Conservation (phyloP, 345 rosid genomes). For the Schrenkiella parvula region DNA sequence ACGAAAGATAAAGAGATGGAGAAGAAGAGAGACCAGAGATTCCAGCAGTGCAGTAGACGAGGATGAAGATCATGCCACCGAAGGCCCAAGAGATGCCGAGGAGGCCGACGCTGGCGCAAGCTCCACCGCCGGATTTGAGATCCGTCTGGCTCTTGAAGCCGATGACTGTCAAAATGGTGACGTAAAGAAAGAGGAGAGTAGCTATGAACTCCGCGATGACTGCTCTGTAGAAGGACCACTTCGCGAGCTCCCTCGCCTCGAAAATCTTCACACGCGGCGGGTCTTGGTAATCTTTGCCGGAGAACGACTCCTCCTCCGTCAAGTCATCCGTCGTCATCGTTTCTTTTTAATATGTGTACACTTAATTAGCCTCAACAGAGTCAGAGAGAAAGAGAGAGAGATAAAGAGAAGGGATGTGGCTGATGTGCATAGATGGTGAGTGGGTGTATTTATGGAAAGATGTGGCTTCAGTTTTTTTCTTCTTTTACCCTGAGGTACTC, state of each 20-base stretch:
- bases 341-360: not conserved
- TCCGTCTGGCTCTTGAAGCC: slow-evolving; percentile 62
- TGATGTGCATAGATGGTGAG: slow-evolving; percentile 22
- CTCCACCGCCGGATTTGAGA: slow-evolving; percentile 2
- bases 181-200: slow-evolving; percentile 71
- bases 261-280: slow-evolving; percentile 73
- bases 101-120: slow-evolving; percentile 69
- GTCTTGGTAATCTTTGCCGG: slow-evolving; percentile 70
- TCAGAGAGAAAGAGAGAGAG: not conserved
- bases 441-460: slow-evolving; percentile 22
- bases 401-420: not conserved
- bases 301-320: slow-evolving; percentile 43
- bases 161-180: slow-evolving; percentile 68
- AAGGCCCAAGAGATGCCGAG: slow-evolving; percentile 89
- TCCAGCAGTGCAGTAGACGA: slow-evolving; percentile 87
- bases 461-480: slow-evolving; percentile 8
- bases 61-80: slow-evolving; percentile 82
- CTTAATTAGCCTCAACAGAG: not conserved
- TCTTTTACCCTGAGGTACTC: slow-evolving; percentile 12
- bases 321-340: slow-evolving; percentile 37
- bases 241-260: slow-evolving; percentile 48
- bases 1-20: not conserved
- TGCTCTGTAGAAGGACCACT: slow-evolving; percentile 88
- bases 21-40: slow-evolving; percentile 52
- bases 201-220: slow-evolving; percentile 82